Evolutionary conservation across 2,329 filamentous ascomycete species (phyloP), one percentile per base, ranked within the genome.

Genomic region (Thyridium curvatum): DNA sequence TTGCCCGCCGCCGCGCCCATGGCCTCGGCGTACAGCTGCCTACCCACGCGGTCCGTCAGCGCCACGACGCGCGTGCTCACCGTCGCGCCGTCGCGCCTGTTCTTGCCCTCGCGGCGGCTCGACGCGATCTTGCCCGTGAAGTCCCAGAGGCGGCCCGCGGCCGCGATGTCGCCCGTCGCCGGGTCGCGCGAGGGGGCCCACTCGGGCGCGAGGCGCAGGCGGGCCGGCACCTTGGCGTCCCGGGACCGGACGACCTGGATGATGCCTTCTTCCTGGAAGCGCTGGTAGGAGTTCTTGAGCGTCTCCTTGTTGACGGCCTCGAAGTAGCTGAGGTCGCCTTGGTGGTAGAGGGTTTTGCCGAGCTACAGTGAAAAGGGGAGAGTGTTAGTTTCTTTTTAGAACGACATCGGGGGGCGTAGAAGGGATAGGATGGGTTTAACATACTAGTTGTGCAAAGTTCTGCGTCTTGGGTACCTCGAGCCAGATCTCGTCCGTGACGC

Each of bases 241-340:
- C 81, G 83, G 39, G 72, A 71, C 51, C 85, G 86, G 21, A 84
- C 72, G 1, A 90, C 74, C 33, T 86, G 67, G 41, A 97, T 72
- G 46, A 97, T 94, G 8, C 89, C 86, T 52, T 97, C 91, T 54
- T 96, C 88, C 50, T 90, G 82, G 53, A 94, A 94, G 13, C 88
- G 79, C 30, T 79, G 73, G 61, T 91, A 96, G 0, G 90, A 84
- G 60, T 98, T 98, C 56, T 93, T 94, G 41, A 98, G 75, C 0
- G 90, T 94, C 61, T 98, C 91, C 53, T 96, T 96, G 69, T 98
- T 98, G 47, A 98, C 91, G 3, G 93, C 90, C 64, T 98, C 93
- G 50, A 96, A 97, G 64, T 98, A 98, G 21, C 84, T 90, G 9
- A 98, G 77, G 54, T 98, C 93, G 40, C 93, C 93, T 66, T 98